Evolutionary conservation across 495 filamentous ascomycete genomes (phyloP), one percentile per base, ranked within the genome.

Genomic region (Sabuloglossum arenarium): DNA sequence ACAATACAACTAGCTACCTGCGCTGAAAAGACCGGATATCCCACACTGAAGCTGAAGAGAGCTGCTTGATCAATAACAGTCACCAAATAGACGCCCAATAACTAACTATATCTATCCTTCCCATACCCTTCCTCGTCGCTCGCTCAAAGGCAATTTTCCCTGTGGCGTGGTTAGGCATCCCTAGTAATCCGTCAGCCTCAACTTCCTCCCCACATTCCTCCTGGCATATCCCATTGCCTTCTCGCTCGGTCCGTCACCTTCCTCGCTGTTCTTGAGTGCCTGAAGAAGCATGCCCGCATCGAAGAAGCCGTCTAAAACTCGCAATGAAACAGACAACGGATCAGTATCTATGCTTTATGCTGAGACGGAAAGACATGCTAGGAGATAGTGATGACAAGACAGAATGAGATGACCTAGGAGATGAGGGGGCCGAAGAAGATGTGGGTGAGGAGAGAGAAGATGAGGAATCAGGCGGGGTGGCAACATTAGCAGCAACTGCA

Each of bases 251-350:
- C 14, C 28, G 8, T 29, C 47, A 27, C 4, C 1, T 14, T 51
- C 28, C 28, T 51, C 47, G 25, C 25, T 51, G 47, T 23, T 51
- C 25, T 19, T 51, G 47, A 94, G 77, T 10, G 87, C 88, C 66
- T 90, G 85, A 8, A 90, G 74, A 6, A 95, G 76, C 86, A 94
- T 90, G 31, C 88, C 88, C 1, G 88, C 86, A 69, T 95, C 88
- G 69, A 95, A 95, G 74, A 95, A 94, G 37, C 88, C 88, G 73
- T 95, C 88, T 95, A 61, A 34, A 58, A 60, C 39, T 54, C 60
- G 54, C 50, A n/a, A 28, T 0, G 16, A 29, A 51, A 51, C 5
- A 6, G 24, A 12, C 8, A 51, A 55, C 30, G 57, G 61, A 62
- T 63, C 58, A 65, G 64, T 53, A 55, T 45, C 55, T 57, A 60